Evolutionary conservation across 2,329 filamentous ascomycete species (phyloP), one percentile per base, ranked within the genome.

Genomic region (Diaporthe sp.): DNA sequence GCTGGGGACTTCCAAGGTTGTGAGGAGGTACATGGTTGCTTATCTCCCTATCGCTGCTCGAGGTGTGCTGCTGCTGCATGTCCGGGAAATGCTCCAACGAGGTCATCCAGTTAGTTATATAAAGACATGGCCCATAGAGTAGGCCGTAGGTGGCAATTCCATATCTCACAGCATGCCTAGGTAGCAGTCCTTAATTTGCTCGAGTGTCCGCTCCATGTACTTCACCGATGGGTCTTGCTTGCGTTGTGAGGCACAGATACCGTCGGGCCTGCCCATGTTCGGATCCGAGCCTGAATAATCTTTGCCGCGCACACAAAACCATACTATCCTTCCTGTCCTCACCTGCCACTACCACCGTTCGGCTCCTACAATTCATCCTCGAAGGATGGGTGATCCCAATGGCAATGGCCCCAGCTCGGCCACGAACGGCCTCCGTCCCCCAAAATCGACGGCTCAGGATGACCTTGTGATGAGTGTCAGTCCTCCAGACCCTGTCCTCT

Each of bases 391-490:
- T 17, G 33, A n/a, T 9, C 45, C n/a, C 45, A 52, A 6, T n/a
- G 45, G 55, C 57, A 33, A 64, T 19, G 50, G 57, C 57, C 70
- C 10, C 28, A 13, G 33, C 57, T 17, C 57, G 35, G 33, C 70
- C 40, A 64, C 22, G 10, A 25, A 12, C 33, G 3, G 57, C 35
- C 58, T 13, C 28, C 45, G 15, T 33, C 19, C 15, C 30, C 22
- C 28, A 25, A 50, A 28, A 54, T 25, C 70, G 42, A 55, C 70
- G 42, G 47, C 50, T 19, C 81, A 83, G 75, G 89, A 92, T 82
- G 87, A 90, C 72, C 82, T 87, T 35, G 88, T 91, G 67, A 90
- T 90, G 85, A 87, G 86, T 77, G 89, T 89, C 82, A 83, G 88
- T 83, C 69, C 66, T 57, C 33, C n/a, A 67, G 17, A 45, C 45